Percentiles rank a stretch among this genome's conserved stretches.
phyloP scores from a whole-genome alignment of 345 rosid genomes.

The Murraya koenigii region DNA sequence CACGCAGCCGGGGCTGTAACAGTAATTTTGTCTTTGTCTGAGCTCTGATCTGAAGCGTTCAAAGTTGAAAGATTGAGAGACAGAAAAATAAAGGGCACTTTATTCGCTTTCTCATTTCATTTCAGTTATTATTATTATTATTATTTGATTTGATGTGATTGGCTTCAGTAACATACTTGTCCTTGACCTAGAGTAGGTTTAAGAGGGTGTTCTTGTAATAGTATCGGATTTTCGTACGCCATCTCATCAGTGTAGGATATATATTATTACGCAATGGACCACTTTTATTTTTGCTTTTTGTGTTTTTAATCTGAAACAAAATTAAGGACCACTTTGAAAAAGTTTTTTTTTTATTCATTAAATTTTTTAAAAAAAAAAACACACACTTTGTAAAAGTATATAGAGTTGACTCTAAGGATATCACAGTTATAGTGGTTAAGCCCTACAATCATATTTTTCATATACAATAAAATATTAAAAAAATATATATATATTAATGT shows the following conservation, averaged over 20 bases:
- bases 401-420: neutral
- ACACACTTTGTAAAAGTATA: neutral
- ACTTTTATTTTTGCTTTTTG: no score
- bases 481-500: no score
- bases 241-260: no score
- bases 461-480: no score
- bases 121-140: no score
- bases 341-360: no score
- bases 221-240: neutral
- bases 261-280: no score
- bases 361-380: no score
- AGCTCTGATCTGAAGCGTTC: neutral
- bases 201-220: neutral
- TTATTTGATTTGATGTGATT: neutral
- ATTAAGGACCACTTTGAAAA: neutral
- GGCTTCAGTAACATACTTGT: neutral
- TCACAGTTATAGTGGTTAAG: neutral
- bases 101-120: neutral
- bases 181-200: neutral
- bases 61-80: neutral
- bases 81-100: no score
- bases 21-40: neutral
- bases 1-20: neutral
- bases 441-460: neutral
- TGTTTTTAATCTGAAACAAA: neutral